Evolutionary conservation across 768 basidiomycete genomes (phyloP).

Genomic region (Candolleomyces eurysporus): DNA sequence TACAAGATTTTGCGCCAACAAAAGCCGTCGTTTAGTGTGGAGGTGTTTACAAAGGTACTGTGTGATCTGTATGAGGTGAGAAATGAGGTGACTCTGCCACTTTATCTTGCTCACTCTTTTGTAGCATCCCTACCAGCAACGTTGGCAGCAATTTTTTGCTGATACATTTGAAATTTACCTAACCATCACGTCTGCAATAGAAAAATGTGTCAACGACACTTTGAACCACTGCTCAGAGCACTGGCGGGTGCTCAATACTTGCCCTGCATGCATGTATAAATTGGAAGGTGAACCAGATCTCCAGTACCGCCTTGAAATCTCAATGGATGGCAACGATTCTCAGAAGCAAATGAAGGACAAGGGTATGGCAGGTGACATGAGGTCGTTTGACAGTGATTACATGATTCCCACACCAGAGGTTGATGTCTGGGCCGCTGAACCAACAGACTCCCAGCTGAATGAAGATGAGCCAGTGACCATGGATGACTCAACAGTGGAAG

Average conservation of each 20-base stretch:
- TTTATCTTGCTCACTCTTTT: too few species aligned
- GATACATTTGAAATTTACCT: too few species aligned
- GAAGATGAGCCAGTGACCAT: too few species aligned
- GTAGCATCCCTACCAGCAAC: too few species aligned
- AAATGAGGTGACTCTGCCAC: too few species aligned
- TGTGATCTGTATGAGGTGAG: too few species aligned
- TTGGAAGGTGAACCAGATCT: conserved; percentile 20
- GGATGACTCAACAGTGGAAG: background rate
- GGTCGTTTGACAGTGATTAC: conserved; percentile 16
- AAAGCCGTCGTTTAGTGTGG: too few species aligned
- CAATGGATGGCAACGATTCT: conserved; percentile 28
- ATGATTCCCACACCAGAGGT: background rate
- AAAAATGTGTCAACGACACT: conserved; percentile 22
- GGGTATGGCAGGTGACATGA: conserved; percentile 21
- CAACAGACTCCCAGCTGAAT: too few species aligned
- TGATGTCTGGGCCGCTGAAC: background rate
- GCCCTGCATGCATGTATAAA: conserved; percentile 16
- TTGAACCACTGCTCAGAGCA: background rate
- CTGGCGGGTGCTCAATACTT: conserved; percentile 7
- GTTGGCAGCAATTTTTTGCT: too few species aligned
- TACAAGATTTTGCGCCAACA: too few species aligned
- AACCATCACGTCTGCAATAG: too few species aligned
- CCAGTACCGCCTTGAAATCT: conserved; percentile 16
- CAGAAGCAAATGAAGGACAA: conserved; percentile 15
- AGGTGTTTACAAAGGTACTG: too few species aligned